phyloP scores from a whole-genome alignment of 2,329 filamentous ascomycete genomes.

The Talaromyces sp. region DNA sequence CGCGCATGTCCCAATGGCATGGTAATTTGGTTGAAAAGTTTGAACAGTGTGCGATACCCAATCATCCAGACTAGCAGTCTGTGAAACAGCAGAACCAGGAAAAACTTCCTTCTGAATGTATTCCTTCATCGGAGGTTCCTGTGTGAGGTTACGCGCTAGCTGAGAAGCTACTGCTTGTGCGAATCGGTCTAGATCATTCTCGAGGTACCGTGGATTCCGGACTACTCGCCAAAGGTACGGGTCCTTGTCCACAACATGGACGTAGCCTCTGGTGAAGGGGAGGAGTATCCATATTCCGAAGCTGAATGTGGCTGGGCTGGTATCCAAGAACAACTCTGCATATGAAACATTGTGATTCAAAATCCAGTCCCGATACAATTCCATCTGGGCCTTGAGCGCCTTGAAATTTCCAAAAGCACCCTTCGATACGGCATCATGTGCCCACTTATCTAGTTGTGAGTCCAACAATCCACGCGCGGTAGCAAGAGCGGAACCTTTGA shows the following conservation, averaged over 20 bases:
- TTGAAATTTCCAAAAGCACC: neutral
- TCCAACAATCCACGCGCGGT: constrained; percentile 2
- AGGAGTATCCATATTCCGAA: neutral
- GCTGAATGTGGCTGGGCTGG: neutral
- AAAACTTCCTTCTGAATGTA: neutral
- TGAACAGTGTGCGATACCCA: neutral
- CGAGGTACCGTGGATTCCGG: constrained; percentile 1
- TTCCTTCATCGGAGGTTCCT: neutral
- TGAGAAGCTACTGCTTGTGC: neutral
- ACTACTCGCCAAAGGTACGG: neutral
- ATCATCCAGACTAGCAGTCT: neutral
- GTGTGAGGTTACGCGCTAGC: neutral
- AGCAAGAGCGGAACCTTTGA: neutral
- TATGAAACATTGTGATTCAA: neutral
- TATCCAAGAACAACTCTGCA: neutral
- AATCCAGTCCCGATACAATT: neutral
- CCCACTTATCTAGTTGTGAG: constrained; percentile 3
- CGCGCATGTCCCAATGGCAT: neutral
- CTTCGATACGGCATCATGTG: neutral
- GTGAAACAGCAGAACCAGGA: neutral
- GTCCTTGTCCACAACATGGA: neutral
- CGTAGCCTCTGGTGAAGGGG: neutral
- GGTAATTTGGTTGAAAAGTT: neutral
- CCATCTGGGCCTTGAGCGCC: neutral
- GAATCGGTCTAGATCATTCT: neutral